Evolutionary conservation across 805 yeast genomes (phyloP), one percentile per base, ranked within the genome.

Genomic region (Candida arabinofermentans): DNA sequence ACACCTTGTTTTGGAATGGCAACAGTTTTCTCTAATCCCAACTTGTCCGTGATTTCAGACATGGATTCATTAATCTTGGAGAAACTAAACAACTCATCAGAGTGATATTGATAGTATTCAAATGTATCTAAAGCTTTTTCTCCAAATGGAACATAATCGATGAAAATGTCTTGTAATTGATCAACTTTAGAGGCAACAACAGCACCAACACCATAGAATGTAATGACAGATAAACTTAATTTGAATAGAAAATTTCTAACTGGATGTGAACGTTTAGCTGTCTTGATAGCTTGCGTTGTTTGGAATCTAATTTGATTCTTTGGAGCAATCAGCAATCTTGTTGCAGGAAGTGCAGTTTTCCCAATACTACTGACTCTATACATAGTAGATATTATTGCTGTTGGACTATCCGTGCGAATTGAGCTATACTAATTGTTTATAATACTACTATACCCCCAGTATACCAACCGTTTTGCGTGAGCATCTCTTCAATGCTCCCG

Each of bases 141-240:
- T 29, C 80, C 86, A 38, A 73, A 69, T 16, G 93, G 93, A 34
- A 83, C 75, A 44, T 74, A 74, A 49, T 80, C 81, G 18, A 79
- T 69, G 60, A 80, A 83, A 35, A 69, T 49, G 50, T 83, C 86
- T 50, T 77, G 81, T 57, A 81, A 72, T 14, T 75, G 67, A 50
- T 81, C 84, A 54, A 71, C 71, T 47, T 74, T 65, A 24, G 78
- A 65, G 12, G 88, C 69, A 42, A 72, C 63, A 39, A 73, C 76
- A n/a, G 79, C 73, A 40, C 86, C 87, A 27, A 72, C 79, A 27
- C 75, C 79, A 50, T 81, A 83, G 21, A 75, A 39, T 4, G 55
- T 41, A 12, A 57, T 53, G 7, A 62, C 49, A 22, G 53, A 32
- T 13, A 60, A 37, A 6, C 59, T 51, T n/a, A 54, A 26, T 39